A percentile compares a stretch with the other conserved stretches of the same genome.
These are phyloP conservation scores for Apiospora phragmitis DNA, from an alignment of 2,329 filamentous ascomycete species.

Conservation along the genomic window DNA sequence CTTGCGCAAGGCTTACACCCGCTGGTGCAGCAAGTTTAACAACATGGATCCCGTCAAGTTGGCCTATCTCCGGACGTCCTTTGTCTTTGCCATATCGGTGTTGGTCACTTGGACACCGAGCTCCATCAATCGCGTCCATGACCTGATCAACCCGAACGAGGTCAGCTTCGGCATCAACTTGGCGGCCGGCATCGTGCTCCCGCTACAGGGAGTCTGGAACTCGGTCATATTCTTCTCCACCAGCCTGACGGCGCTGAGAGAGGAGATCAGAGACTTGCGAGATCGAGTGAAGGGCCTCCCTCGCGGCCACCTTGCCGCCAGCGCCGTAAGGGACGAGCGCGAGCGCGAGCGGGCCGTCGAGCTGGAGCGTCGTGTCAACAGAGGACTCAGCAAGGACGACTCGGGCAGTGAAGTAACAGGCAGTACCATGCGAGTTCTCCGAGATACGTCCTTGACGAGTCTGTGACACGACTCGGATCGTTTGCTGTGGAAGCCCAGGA, in stretches of 20 bases:
- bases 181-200: slow-evolving; percentile 69
- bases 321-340: slow-evolving; percentile 28
- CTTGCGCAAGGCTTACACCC: slow-evolving; percentile 21
- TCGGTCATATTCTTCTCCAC: slow-evolving; percentile 74
- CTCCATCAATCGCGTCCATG: slow-evolving; percentile 73
- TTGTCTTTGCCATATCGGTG: slow-evolving; percentile 61
- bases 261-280: slow-evolving; percentile 24
- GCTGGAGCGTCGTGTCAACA: slow-evolving; percentile 19
- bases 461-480: neutral
- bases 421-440: slow-evolving; percentile 25
- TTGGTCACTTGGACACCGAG: slow-evolving; percentile 65
- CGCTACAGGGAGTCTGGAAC: slow-evolving; percentile 81
- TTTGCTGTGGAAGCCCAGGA: neutral
- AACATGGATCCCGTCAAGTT: slow-evolving; percentile 59
- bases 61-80: slow-evolving; percentile 60
- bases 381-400: slow-evolving; percentile 17
- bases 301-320: slow-evolving; percentile 25
- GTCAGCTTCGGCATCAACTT: slow-evolving; percentile 67
- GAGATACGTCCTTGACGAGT: slow-evolving; percentile 22
- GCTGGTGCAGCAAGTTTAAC: slow-evolving; percentile 32
- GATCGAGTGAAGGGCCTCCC: slow-evolving; percentile 27
- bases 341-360: slow-evolving; percentile 26
- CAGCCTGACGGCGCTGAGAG: slow-evolving; percentile 47
- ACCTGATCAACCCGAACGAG: slow-evolving; percentile 53
- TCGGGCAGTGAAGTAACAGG: slow-evolving; percentile 20